Percentiles rank a stretch among this genome's conserved stretches.
phyloP scores from a whole-genome alignment of 495 filamentous ascomycete genomes.

The Xylaria venustula region DNA sequence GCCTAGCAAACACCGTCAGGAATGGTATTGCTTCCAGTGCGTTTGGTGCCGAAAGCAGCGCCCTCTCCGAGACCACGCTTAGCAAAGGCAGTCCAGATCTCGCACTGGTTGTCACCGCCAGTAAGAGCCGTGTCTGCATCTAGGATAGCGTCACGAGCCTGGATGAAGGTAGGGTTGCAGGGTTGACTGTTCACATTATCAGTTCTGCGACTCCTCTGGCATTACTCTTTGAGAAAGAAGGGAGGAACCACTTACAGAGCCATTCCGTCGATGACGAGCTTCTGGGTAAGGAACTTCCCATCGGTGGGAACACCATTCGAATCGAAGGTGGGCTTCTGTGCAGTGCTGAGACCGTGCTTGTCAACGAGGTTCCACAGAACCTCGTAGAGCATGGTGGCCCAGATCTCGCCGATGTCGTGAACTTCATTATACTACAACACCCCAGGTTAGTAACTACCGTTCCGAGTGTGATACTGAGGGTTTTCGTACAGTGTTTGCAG shows the following conservation, averaged over 20 bases:
- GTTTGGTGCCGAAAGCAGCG: conserved; percentile 26
- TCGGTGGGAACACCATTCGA: conserved; percentile 46
- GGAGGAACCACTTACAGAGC: conserved; percentile 36
- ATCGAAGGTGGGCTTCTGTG: conserved; percentile 40
- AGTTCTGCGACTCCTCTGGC: neutral
- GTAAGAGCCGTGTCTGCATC: conserved; percentile 53
- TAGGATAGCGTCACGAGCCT: conserved; percentile 51
- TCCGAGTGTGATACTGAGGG: too few relatives aligned
- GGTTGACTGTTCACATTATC: conserved; percentile 36
- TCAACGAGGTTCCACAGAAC: conserved; percentile 54
- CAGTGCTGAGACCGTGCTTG: conserved; percentile 47
- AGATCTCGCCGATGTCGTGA: conserved; percentile 50
- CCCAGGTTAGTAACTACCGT: too few relatives aligned
- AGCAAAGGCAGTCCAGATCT: conserved; percentile 53
- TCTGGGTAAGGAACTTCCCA: conserved; percentile 50
- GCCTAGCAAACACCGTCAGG: conserved; percentile 29
- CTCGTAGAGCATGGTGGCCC: conserved; percentile 55
- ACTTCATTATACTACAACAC: conserved; percentile 26
- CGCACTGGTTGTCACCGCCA: conserved; percentile 49
- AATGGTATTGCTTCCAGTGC: conserved; percentile 26
- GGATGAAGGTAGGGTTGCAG: conserved; percentile 51
- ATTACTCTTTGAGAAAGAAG: neutral
- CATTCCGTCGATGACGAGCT: conserved; percentile 54
- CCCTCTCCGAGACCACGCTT: conserved; percentile 47
- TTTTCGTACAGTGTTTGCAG: conserved; percentile 26